Evolutionary conservation across 228 moss, liverwort and hornwort species (phyloP), one percentile per base, ranked within the genome.

Genomic region (Sphagnum magellanicum): DNA sequence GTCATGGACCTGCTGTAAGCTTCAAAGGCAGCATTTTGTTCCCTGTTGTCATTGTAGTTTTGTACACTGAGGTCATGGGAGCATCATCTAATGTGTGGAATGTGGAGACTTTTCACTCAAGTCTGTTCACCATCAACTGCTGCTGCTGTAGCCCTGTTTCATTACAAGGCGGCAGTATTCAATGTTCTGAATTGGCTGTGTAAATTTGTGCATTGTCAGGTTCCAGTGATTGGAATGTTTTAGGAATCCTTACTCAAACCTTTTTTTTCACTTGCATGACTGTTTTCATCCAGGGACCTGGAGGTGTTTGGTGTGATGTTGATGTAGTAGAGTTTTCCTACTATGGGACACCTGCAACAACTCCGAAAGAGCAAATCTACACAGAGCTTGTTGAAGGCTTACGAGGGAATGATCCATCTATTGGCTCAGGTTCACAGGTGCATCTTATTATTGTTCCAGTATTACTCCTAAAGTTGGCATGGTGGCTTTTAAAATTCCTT

Each of bases 301-400:
- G 88, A 6, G 91, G 88, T 7, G 81, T 91, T 6, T 91, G 91
- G 91, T 91, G 91, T 58, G 91, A 91, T 60, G 83, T 91, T 2
- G 91, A 91, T 61, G 88, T 91, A 6, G 79, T 91, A 61, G 91
- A 91, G 59, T 91, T 86, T 49, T 91, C 91, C 0, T 88, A 83
- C 74, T 62, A 81, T 15, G 75, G 70, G 16, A 49, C 78, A 5
- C 74, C 70, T 32, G 7, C 72, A 48, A 70, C 76, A 12, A 66
- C 75, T 70, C 80, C 78, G 5, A 73, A 74, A 4, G 91, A 91
- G 69, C 91, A 81, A 9, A 71, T 86, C 12, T 83, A 78, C 68
- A 75, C 83, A 1, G 88, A 91, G 48, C 80, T 91, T 0, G 86
- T 91, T 32, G 91, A 91, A 60, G 78, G 81, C 9, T 71, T 91